phyloP scores from a whole-genome alignment of 2,329 filamentous ascomycete genomes.

The Geoglossum cookeanum region DNA sequence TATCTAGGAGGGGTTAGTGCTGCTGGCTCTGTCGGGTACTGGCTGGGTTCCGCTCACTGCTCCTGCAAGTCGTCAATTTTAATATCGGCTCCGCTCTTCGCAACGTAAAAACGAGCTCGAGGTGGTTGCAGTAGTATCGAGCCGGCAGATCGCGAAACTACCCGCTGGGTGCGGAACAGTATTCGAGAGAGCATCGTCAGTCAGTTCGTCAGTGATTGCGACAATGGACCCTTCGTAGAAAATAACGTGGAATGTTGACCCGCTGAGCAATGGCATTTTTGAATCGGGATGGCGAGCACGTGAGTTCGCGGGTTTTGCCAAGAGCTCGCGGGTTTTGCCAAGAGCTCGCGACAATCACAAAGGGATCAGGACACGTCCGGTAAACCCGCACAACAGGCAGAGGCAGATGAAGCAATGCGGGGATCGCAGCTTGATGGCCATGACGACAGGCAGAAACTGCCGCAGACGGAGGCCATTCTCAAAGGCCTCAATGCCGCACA shows the following conservation, averaged over 20 bases:
- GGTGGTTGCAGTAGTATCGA: neutral
- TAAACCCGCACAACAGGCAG: neutral
- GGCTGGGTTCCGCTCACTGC: neutral
- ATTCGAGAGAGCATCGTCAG: neutral
- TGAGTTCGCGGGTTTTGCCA: neutral
- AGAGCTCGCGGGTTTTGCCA: neutral
- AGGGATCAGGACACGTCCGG: neutral
- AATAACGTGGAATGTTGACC: neutral
- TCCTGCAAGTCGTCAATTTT: neutral
- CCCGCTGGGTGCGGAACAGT: neutral
- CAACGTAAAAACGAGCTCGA: neutral
- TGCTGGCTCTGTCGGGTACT: neutral
- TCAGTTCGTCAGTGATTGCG: neutral
- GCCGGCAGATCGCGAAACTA: neutral
- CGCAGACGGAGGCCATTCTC: slow-evolving; percentile 23
- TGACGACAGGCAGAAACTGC: neutral
- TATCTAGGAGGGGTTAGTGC: neutral
- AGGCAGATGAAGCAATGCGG: neutral
- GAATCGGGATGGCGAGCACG: neutral
- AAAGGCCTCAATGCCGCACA: slow-evolving; percentile 46
- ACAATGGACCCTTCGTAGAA: neutral
- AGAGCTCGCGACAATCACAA: neutral
- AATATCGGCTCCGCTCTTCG: neutral
- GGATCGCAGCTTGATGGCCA: neutral
- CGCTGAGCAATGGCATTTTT: neutral